Base-by-base conservation (phyloP, 2,329 filamentous ascomycete genomes). In the Fusarium sp. region DNA sequence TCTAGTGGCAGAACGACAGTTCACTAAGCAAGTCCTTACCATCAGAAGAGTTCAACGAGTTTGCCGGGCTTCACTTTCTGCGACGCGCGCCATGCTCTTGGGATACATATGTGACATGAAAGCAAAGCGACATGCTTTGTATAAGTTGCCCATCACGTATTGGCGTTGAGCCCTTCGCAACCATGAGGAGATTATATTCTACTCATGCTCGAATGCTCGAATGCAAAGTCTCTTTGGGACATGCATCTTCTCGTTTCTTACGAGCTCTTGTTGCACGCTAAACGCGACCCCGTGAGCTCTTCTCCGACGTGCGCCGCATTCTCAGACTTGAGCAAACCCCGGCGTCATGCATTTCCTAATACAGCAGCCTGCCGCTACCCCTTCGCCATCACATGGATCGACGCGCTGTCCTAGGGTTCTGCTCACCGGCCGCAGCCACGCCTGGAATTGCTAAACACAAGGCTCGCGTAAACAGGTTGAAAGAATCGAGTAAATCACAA, bases 281-380 rank as follows among this genome's bases (percentile, higher is more conserved):
- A 71, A 65, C 61, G 63, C 71, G 70, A 75, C 66, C 75, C 68
- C 73, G 74, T 77, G 74, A 76, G 70, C 73, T 67, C 59, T 55
- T 62, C 65, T 63, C 60, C 60, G 52, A 71, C 63, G 68, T 62
- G 66, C 67, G 70, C 63, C 64, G 71, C 64, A 65, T 73, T 72
- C 70, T 70, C 74, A 62, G 58, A 46, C 64, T 69, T 47, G 38
- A 68, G 65, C 57, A 74, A 67, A 62, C 36, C 59, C 67, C 62
- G 45, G 68, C 68, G 71, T 77, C 73, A 77, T 76, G 67, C 66
- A 64, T 70, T 76, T 76, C 75, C 75, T 41, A 70, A 73, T 76
- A 58, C 55, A 75, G 75, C 75, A 65, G 38, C 55, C 64, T 77
- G 72, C 75, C 72, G 61, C 64, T 72, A 59, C 59, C 75, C 62